A percentile compares a stretch with the other conserved stretches of the same genome.
These are phyloP conservation scores for Aureococcus anophagefferens DNA, from an alignment of 108 stramenopile species.

Conservation along the genomic window DNA sequence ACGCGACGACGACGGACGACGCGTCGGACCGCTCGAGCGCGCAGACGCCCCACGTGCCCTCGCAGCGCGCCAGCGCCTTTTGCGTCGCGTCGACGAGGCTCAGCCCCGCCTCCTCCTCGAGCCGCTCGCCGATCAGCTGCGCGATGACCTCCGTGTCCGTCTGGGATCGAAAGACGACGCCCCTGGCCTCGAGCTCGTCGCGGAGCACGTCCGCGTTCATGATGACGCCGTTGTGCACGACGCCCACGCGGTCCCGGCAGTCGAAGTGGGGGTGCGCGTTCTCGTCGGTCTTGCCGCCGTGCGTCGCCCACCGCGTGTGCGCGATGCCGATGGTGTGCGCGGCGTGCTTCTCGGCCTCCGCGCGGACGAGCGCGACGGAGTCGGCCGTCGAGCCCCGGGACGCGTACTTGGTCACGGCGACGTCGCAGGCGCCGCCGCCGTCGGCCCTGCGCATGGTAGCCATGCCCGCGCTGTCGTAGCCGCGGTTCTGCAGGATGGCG, in stretches of 20 bases:
- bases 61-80: slow-evolving; percentile 68
- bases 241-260: slow-evolving; percentile 77
- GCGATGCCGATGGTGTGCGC: slow-evolving; percentile 86
- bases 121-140: slow-evolving; percentile 75
- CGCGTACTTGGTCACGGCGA: slow-evolving; percentile 81
- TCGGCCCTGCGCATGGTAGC: slow-evolving; percentile 63
- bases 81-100: slow-evolving; percentile 60
- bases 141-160: slow-evolving; percentile 99
- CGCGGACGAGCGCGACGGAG: slow-evolving; percentile 70
- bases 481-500: slow-evolving; percentile 89
- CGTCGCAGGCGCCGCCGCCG: slow-evolving; percentile 18
- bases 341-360: slow-evolving; percentile 42
- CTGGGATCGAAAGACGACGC: slow-evolving; percentile 74
- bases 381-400: slow-evolving; percentile 78
- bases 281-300: slow-evolving; percentile 93
- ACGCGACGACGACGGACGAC: slow-evolving; percentile 85
- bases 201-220: slow-evolving; percentile 87
- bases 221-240: slow-evolving; percentile 99
- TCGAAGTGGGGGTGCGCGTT: slow-evolving; percentile 98
- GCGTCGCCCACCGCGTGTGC: slow-evolving; percentile 99
- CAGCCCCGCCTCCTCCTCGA: slow-evolving; percentile 32
- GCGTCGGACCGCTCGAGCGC: slow-evolving; percentile 62
- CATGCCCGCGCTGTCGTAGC: slow-evolving; percentile 95
- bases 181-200: slow-evolving; percentile 55
- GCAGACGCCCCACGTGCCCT: slow-evolving; percentile 87